These are phyloP conservation scores for Amanita molliuscula DNA, from an alignment of 768 basidiomycete genomes.

Conservation along the genomic window DNA sequence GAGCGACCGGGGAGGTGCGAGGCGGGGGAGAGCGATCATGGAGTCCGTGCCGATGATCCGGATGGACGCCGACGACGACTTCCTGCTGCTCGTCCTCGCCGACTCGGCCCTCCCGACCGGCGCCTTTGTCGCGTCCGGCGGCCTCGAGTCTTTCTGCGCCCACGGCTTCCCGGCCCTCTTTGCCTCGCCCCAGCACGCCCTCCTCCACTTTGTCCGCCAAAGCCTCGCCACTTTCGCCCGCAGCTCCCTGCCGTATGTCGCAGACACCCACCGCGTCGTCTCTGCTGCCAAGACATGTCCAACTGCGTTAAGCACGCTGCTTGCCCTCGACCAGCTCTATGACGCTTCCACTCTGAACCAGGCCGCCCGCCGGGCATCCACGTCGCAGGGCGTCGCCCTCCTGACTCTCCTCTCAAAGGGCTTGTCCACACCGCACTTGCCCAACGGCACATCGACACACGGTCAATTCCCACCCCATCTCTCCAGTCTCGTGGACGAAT, in stretches of 20 bases:
- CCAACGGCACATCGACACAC: not conserved
- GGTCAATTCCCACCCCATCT: conserved; percentile 25
- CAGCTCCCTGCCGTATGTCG: conserved; percentile 70
- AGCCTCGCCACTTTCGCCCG: conserved; percentile 72
- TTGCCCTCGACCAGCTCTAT: conserved; percentile 62
- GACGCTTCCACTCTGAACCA: conserved; percentile 87
- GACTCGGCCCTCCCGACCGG: conserved; percentile 97
- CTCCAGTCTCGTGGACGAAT: conserved; percentile 37
- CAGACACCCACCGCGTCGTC: conserved; percentile 51
- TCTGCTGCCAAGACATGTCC: conserved; percentile 3
- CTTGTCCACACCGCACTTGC: conserved; percentile 44
- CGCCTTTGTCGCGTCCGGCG: conserved; percentile 90
- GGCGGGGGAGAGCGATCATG: not conserved
- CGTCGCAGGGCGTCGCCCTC: conserved; percentile 86
- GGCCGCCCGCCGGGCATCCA: conserved; percentile 78
- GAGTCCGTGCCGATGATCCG: conserved; percentile 3
- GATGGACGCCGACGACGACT: conserved; percentile 32
- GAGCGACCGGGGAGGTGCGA: too few species aligned
- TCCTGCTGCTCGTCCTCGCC: conserved; percentile 68
- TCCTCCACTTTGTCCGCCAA: conserved; percentile 55
- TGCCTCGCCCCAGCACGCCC: conserved; percentile 20
- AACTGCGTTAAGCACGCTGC: conserved; percentile 30
- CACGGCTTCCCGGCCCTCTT: conserved; percentile 70
- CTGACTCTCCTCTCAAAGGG: conserved; percentile 82
- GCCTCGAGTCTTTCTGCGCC: conserved; percentile 80